Evolutionary conservation across 2,329 filamentous ascomycete species (phyloP), one percentile per base, ranked within the genome.

Genomic region (Stagonosporopsis rhizophila): DNA sequence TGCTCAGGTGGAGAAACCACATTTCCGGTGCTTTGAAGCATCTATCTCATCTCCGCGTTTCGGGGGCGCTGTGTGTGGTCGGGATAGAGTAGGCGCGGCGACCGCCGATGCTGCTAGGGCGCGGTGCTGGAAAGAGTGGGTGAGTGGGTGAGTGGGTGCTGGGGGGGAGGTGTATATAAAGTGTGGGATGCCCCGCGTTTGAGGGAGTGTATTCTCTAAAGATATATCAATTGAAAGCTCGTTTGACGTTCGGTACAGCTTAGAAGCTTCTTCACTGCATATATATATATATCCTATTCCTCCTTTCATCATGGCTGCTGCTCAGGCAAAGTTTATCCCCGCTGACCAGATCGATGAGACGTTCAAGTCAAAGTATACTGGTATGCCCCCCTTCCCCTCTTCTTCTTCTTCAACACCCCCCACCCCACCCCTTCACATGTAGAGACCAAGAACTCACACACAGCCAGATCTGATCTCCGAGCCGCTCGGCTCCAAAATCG

Each of bases 321-420:
- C 42, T 15, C 14, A 62, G 34, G 66, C 68, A 46, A 76, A 71
- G 27, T 68, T 70, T 22, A 72, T 85, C 37, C 74, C 81, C 22
- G 72, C 78, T 27, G 75, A 80, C 20, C 62, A 82, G 41, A 86
- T 86, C 59, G 82, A 85, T 69, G 61, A 75, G 4, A 81, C 80
- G 11, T 86, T 86, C 73, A 80, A 81, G 46, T 82, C 81, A 39
- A 80, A 81, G 56, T 85, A 82, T 67, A 85, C 78, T 57, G 79
- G 79, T 79, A 71, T 28, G 60, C 52, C 35, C 30, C 27, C 6
- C 8, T 5, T 8, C 23, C 2, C 23, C 8, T 8, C 23, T 1
- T 8, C 23, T 8, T 8, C 23, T 7, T 25, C 23, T 20, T 6
- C 41, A 41, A 17, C 28, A 14, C 20, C 14, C n/a, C 17, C 20